These are phyloP conservation scores for Exophiala phaeomuriformis DNA, from an alignment of 2,329 filamentous ascomycete species.

Conservation along the genomic window DNA sequence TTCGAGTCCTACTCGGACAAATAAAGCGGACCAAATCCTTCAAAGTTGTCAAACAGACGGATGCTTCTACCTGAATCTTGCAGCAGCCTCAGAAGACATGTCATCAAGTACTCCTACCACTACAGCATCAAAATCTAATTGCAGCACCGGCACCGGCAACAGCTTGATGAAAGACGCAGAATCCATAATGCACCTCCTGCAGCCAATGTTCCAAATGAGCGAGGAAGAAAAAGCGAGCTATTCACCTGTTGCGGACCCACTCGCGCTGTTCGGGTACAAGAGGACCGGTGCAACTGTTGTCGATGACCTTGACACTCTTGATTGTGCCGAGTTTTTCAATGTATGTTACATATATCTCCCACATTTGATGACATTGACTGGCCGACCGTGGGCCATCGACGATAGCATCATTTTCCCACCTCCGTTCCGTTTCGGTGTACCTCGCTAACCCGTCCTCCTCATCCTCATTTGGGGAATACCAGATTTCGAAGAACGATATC, in stretches of 20 bases:
- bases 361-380: not conserved
- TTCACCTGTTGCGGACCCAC: not conserved
- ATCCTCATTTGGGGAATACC: not conserved
- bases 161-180: not conserved
- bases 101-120: too few species aligned
- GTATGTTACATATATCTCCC: not conserved
- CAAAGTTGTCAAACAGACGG: not conserved
- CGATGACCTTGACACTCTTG: slow-evolving; percentile 18
- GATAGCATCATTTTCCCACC: not conserved
- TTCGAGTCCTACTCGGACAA: not conserved
- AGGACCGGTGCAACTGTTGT: slow-evolving; percentile 2
- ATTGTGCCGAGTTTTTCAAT: slow-evolving; percentile 7
- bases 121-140: too few species aligned
- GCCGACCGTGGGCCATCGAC: too few species aligned
- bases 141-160: not conserved
- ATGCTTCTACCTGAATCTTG: not conserved
- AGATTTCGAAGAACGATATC: not conserved
- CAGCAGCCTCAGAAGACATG: not conserved
- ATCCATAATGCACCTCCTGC: not conserved
- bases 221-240: not conserved
- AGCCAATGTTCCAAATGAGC: not conserved
- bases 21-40: not conserved
- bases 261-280: not conserved
- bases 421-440: not conserved
- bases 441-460: not conserved